Conservation (phyloP, 257 asterid genomes). For the Primulina eburnea region DNA sequence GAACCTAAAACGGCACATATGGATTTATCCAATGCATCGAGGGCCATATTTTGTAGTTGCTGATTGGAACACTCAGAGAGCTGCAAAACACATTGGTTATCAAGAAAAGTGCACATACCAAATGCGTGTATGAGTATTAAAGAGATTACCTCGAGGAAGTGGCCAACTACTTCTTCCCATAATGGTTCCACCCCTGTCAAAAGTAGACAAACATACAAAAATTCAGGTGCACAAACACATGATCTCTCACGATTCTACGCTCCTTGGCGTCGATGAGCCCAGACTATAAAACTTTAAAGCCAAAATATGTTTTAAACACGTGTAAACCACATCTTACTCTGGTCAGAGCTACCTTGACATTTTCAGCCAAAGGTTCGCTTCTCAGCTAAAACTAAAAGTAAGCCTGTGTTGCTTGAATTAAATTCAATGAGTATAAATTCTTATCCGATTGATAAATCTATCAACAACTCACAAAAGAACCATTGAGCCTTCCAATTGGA, state of each 20-base stretch:
- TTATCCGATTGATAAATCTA: background rate
- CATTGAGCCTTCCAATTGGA: conserved; percentile 14
- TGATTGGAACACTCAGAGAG: conserved; percentile 77
- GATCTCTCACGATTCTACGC: conserved; percentile 21
- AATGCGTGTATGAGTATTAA: conserved; percentile 10
- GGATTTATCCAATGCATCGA: conserved; percentile 88
- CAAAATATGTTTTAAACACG: conserved; percentile 17
- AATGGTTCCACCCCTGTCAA: conserved; percentile 85
- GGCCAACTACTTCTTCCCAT: conserved; percentile 86
- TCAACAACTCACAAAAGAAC: conserved; percentile 11
- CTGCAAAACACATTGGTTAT: conserved; percentile 50
- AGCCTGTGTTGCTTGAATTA: background rate
- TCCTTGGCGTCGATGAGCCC: conserved; percentile 1
- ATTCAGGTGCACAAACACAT: conserved; percentile 19
- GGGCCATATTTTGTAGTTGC: conserved; percentile 71
- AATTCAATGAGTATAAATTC: background rate
- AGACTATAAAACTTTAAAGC: conserved; percentile 6
- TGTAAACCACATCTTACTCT: conserved; percentile 9
- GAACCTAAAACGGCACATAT: conserved; percentile 94
- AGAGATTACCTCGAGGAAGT: conserved; percentile 77
- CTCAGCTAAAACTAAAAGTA: background rate
- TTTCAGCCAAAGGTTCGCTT: conserved; percentile 16
- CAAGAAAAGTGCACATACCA: conserved; percentile 17
- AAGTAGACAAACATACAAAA: conserved; percentile 26
- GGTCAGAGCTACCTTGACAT: conserved; percentile 11